Base-by-base conservation (phyloP, 331 rosid genomes). In the Quercus phellos region DNA sequence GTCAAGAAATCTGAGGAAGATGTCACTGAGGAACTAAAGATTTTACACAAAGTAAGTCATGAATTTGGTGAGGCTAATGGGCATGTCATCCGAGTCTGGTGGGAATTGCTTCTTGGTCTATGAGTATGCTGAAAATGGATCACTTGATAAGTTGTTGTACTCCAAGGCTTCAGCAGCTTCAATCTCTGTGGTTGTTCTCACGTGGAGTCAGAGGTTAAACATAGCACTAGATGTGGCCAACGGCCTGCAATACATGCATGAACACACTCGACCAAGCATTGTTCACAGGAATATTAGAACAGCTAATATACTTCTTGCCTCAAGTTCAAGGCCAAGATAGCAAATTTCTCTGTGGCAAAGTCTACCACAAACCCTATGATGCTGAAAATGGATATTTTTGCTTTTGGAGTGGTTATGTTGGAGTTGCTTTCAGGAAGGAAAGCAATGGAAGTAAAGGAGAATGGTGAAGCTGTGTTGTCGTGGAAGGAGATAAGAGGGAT, bases 161-260 rank as follows among this genome's bases (percentile, higher is more conserved):
- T 74, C 78, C 35, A 80, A 80, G 76, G 73, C 86, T 43, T 71
- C 85, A 18, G 43, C 73, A 22, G 9, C 80, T 34, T 78, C 88
- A n/a, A 55, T 68, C 66, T 85, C 83, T 1, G n/a, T 5, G 46
- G 70, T 56, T 4, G 74, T 76, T 11, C 90, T 93, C 74, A 70
- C 88, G 27, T 91, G 95, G 98, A 87, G 50, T 63, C 95, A 88
- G 73, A 88, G 97, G 74, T 70, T 89, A 69, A 73, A 81, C 72
- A 87, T 88, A 67, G 94, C 98, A 53, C 74, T 91, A 70, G 98
- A 88, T 85, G 84, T 93, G 27, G 93, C 97, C 12, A 84, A 83
- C 79, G 93, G 95, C 60, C 77, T 93, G 75, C 93, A 89, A 64
- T 91, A 91, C 84, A 43, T 93, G 90, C 98, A 93, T 22, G 97